phyloP scores from a whole-genome alignment of 1,284 basidiomycete species.

The Tylopilus sp. region DNA sequence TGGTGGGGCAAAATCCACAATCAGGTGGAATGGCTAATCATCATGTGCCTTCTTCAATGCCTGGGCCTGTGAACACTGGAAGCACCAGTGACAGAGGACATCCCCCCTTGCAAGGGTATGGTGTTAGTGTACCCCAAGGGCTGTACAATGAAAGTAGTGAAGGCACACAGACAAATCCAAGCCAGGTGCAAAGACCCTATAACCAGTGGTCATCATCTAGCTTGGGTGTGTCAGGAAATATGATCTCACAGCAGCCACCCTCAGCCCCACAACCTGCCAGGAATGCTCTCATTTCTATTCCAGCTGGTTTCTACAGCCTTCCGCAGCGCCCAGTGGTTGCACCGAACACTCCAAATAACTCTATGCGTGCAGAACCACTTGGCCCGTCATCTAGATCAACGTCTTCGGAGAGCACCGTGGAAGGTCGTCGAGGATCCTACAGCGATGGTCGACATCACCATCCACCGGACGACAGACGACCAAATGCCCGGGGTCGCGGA shows the following conservation, averaged over 20 bases:
- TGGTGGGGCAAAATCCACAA: neutral
- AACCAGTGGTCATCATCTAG: conserved; percentile 2
- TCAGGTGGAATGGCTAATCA: neutral
- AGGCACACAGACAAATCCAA: neutral
- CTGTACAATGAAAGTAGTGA: neutral
- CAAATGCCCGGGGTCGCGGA: neutral
- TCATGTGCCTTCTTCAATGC: neutral
- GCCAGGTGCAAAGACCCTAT: neutral
- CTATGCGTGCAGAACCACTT: conserved; percentile 22
- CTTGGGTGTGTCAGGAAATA: conserved; percentile 7
- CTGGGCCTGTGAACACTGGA: neutral
- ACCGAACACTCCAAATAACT: conserved; percentile 4
- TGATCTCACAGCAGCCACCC: neutral
- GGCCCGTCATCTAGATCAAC: conserved; percentile 17
- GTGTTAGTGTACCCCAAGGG: conserved; percentile 5
- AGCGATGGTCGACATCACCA: conserved; percentile 7
- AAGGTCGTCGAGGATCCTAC: conserved; percentile 22
- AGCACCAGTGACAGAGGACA: neutral
- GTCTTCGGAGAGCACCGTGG: conserved; percentile 16
- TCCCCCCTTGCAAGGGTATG: conserved; percentile 1
- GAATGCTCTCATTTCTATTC: neutral
- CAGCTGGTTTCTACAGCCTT: conserved; percentile 7
- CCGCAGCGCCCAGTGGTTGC: conserved; percentile 17
- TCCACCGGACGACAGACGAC: conserved; percentile 17
- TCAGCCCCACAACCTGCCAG: neutral